These are phyloP conservation scores for Neospora caninum DNA, from an alignment of 169 alveolate genomes.

Conservation along the genomic window DNA sequence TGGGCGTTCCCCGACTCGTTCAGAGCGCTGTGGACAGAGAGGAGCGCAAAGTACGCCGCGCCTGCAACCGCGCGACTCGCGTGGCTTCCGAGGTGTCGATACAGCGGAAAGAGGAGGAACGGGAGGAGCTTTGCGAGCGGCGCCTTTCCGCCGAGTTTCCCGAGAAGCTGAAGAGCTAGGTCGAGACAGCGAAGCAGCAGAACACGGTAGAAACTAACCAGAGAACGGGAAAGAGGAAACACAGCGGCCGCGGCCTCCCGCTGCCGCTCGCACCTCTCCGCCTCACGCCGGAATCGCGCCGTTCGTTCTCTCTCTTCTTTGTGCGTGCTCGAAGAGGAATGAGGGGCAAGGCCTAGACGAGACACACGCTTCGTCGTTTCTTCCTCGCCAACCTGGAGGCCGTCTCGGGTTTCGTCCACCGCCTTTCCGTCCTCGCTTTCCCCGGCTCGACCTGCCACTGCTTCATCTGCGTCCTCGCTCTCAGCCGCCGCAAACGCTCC, in stretches of 20 bases:
- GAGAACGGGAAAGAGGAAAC: neutral
- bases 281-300: too few species aligned
- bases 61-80: constrained; percentile 1
- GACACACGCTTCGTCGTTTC: neutral
- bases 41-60: constrained; percentile 16
- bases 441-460: neutral
- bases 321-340: too few species aligned
- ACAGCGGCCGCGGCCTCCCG: neutral
- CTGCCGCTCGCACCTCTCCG: too few species aligned
- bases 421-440: neutral
- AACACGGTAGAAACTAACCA: neutral
- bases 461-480: neutral
- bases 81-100: constrained; percentile 5
- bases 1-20: neutral
- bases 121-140: neutral
- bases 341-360: neutral
- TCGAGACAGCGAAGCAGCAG: neutral
- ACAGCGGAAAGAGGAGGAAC: neutral
- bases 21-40: constrained; percentile 1
- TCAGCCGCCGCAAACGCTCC: neutral
- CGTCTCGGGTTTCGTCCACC: too few species aligned
- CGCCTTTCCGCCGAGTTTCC: neutral
- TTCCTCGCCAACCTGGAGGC: neutral
- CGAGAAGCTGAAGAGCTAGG: neutral
- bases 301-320: too few species aligned